A percentile compares a stretch with the other conserved stretches of the same genome.
These are phyloP conservation scores for Serendipita sp. DNA, from an alignment of 1,284 basidiomycete species.

Conservation along the genomic window DNA sequence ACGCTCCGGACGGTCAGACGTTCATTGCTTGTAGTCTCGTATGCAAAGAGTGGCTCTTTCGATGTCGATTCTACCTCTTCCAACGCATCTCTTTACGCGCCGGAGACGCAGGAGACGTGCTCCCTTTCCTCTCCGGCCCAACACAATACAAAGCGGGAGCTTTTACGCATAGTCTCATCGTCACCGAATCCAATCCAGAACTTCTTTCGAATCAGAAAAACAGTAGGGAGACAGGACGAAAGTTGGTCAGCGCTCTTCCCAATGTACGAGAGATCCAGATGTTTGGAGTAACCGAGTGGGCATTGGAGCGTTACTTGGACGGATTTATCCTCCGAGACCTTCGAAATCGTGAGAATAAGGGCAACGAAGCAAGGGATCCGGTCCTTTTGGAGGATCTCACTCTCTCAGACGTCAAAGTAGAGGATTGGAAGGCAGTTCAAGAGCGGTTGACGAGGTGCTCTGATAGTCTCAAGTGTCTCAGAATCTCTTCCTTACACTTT, in stretches of 20 bases:
- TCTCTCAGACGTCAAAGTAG: neutral
- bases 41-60: neutral
- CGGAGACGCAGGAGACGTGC: neutral
- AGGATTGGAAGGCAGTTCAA: neutral
- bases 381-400: neutral
- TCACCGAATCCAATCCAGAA: neutral
- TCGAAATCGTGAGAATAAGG: too few relatives aligned
- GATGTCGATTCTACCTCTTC: conserved; percentile 3
- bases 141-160: neutral
- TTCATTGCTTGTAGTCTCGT: conserved; percentile 1
- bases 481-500: neutral
- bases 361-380: too few relatives aligned
- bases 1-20: neutral
- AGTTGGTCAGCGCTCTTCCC: neutral
- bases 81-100: neutral
- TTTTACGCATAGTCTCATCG: neutral
- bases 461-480: neutral
- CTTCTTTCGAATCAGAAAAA: neutral
- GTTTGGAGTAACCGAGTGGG: neutral
- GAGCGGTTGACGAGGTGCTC: neutral
- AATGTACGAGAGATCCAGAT: neutral
- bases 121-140: neutral
- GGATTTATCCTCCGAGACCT: neutral
- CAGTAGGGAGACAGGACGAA: neutral
- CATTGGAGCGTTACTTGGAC: neutral